Evolutionary conservation across 1,139 yeast genomes (phyloP).

Genomic region (Saccharomyces hybrid): DNA sequence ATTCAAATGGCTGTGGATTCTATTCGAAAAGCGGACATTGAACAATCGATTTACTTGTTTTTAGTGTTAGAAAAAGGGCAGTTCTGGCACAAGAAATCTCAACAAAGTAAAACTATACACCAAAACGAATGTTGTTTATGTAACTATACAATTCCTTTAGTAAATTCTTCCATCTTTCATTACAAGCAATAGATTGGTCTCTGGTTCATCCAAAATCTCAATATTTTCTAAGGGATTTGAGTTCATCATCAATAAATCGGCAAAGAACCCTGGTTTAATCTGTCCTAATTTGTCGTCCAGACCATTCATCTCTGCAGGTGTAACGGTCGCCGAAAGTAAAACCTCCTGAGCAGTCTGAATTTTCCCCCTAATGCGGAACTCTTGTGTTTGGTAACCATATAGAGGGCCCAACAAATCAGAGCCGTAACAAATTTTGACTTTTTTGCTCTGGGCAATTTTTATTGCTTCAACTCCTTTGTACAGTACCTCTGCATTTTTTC

Average conservation of each 20-base stretch:
- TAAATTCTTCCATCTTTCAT: background rate
- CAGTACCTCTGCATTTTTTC: slow-evolving; percentile 7
- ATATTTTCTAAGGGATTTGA: slow-evolving; percentile 9
- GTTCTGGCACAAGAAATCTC: too few relatives aligned
- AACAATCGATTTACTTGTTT: too few relatives aligned
- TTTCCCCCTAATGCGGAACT: slow-evolving; percentile 9
- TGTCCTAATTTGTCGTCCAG: slow-evolving; percentile 7
- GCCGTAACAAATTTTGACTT: slow-evolving; percentile 11
- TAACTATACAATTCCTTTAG: background rate
- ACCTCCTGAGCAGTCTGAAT: slow-evolving; percentile 6
- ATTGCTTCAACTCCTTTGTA: slow-evolving; percentile 7
- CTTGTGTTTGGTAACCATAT: slow-evolving; percentile 12
- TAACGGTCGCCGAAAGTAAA: background rate
- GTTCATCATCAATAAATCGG: slow-evolving; percentile 10
- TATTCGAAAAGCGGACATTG: too few relatives aligned
- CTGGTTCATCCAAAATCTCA: slow-evolving; percentile 9
- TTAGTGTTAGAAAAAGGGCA: too few relatives aligned
- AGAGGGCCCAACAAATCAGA: slow-evolving; percentile 10
- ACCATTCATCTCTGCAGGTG: background rate
- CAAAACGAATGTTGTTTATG: too few relatives aligned
- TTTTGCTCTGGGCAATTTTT: slow-evolving; percentile 6
- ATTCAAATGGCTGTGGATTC: too few relatives aligned
- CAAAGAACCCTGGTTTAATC: slow-evolving; percentile 8
- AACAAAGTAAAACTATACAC: too few relatives aligned
- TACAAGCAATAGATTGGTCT: background rate